phyloP scores from a whole-genome alignment of 2,329 filamentous ascomycete species.

The Aureobasidium uvarum region DNA sequence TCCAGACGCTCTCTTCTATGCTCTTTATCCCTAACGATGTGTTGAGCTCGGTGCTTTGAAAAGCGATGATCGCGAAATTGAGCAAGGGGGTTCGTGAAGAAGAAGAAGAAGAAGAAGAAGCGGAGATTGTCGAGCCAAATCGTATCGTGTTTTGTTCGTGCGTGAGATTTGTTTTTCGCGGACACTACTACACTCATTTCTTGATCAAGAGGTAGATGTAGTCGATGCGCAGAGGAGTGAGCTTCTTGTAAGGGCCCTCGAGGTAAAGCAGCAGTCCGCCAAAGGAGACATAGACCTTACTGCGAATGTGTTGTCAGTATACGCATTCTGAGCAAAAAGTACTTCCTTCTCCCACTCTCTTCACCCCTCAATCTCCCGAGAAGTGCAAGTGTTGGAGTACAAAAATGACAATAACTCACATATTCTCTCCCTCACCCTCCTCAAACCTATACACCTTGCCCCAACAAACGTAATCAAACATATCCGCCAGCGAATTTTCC shows the following conservation, averaged over 20 bases:
- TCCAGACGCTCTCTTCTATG: too few species aligned
- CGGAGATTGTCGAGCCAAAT: too few species aligned
- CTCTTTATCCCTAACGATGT: not conserved
- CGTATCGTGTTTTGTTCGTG: not conserved
- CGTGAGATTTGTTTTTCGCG: not conserved
- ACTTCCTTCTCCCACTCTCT: too few species aligned
- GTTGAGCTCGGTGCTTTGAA: not conserved
- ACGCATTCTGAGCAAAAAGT: too few species aligned
- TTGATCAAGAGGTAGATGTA: conserved; percentile 92
- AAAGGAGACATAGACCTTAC: conserved; percentile 88
- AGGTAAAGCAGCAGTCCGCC: conserved; percentile 87
- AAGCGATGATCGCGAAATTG: too few species aligned
- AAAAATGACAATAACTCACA: conserved; percentile 40
- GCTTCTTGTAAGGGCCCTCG: conserved; percentile 92
- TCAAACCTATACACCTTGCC: conserved; percentile 89
- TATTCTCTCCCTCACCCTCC: conserved; percentile 77
- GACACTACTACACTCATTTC: conserved; percentile 58
- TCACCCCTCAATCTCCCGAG: too few species aligned
- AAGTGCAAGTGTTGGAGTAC: too few species aligned
- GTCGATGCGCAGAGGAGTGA: conserved; percentile 87
- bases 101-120: too few species aligned
- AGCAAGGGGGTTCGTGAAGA: too few species aligned
- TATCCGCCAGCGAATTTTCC: conserved; percentile 62
- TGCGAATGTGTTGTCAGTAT: not conserved
- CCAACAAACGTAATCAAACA: conserved; percentile 84